Percentiles rank a stretch among this genome's conserved stretches.
Evolutionary conservation across 306 rosid species (phyloP).

Genomic region (Citrullus amarus): DNA sequence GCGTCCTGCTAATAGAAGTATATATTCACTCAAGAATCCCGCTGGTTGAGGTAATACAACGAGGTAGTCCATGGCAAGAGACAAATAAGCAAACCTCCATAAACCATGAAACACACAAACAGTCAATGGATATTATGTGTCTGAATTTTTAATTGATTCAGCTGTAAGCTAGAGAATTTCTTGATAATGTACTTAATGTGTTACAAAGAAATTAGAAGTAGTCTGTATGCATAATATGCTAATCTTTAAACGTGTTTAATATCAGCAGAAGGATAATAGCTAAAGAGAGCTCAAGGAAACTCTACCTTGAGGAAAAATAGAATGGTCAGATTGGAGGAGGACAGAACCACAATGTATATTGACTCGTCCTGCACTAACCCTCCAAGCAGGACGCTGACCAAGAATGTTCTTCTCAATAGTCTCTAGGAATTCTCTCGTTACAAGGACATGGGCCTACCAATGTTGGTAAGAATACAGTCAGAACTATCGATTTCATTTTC

Average conservation of each 20-base stretch:
- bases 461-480: neutral
- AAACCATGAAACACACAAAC: neutral
- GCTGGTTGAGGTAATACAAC: neutral
- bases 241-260: neutral
- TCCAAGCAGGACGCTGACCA: slow-evolving; percentile 65
- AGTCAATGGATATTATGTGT: neutral
- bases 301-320: slow-evolving; percentile 55
- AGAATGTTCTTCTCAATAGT: slow-evolving; percentile 36
- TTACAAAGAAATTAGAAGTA: neutral
- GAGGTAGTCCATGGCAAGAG: neutral
- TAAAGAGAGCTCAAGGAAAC: neutral
- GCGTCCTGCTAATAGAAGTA: neutral
- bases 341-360: slow-evolving; percentile 40
- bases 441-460: slow-evolving; percentile 43
- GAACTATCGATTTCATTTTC: neutral
- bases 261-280: neutral
- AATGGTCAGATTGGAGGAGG: slow-evolving; percentile 78
- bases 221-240: neutral
- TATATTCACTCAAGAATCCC: neutral
- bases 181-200: neutral
- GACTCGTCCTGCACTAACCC: slow-evolving; percentile 62
- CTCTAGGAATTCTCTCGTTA: slow-evolving; percentile 50
- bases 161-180: neutral
- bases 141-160: neutral
- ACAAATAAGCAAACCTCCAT: neutral